Percentiles rank a stretch among this genome's conserved stretches.
phyloP scores from a whole-genome alignment of 2,329 filamentous ascomycete species.

The Penicillium sclerotiorum region DNA sequence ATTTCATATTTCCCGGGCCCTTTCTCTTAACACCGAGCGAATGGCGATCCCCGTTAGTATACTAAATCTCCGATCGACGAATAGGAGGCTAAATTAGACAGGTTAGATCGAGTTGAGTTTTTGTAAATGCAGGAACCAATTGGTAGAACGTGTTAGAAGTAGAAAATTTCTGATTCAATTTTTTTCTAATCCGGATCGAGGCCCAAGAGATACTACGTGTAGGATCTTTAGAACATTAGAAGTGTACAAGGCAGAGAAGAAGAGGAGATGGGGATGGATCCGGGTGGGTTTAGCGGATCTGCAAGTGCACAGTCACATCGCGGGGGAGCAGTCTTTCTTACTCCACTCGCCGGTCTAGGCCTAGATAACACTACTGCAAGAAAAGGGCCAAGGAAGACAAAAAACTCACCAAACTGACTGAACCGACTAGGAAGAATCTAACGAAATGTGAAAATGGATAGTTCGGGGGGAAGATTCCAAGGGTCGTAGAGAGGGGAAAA shows the following conservation, averaged over 20 bases:
- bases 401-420: no score
- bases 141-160: no score
- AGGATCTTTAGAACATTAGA: no score
- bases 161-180: no score
- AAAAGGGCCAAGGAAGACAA: not conserved
- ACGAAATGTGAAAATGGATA: not conserved
- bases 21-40: not conserved
- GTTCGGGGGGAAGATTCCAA: no score
- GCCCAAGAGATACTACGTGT: no score
- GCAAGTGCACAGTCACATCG: conserved; percentile 18
- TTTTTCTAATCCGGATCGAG: no score
- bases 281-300: conserved; percentile 15
- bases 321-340: conserved; percentile 9
- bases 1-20: not conserved
- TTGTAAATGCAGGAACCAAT: no score
- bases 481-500: not conserved
- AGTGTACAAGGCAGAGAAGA: not conserved
- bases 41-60: not conserved
- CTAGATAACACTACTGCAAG: not conserved
- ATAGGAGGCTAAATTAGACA: not conserved
- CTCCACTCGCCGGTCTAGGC: conserved; percentile 19
- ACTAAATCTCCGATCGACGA: not conserved
- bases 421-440: not conserved
- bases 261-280: not conserved
- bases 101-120: no score